These are phyloP conservation scores for Geotrichum fermentans DNA, from an alignment of 1,139 yeast genomes.

Conservation along the genomic window DNA sequence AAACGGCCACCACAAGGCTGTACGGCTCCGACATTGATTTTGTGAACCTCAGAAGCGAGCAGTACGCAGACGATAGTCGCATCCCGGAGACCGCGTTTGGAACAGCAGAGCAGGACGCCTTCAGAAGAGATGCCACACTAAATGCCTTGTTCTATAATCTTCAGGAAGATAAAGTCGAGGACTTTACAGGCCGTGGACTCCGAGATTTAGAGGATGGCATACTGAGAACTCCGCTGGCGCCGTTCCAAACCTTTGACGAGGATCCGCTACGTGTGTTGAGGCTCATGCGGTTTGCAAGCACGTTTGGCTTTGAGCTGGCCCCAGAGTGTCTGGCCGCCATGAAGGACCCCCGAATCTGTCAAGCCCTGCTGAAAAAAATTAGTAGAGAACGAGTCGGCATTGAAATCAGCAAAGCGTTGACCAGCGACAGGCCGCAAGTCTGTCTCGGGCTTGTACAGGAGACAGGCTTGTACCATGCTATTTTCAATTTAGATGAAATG, in stretches of 20 bases:
- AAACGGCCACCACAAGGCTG: conserved; percentile 87
- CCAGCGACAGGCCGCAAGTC: conserved; percentile 54
- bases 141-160: conserved; percentile 85
- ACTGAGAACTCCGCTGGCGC: conserved; percentile 81
- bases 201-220: conserved; percentile 65
- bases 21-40: conserved; percentile 83
- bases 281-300: conserved; percentile 76
- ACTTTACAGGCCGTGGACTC: conserved; percentile 71
- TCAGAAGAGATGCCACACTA: conserved; percentile 89
- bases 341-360: conserved; percentile 55
- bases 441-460: conserved; percentile 59
- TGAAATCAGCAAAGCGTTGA: conserved; percentile 71
- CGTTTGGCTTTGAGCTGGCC: conserved; percentile 66
- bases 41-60: conserved; percentile 84
- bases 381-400: conserved; percentile 88
- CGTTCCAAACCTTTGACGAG: conserved; percentile 78
- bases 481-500: conserved; percentile 56
- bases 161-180: conserved; percentile 65
- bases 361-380: conserved; percentile 63
- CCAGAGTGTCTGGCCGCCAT: conserved; percentile 58
- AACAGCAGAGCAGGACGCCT: conserved; percentile 86
- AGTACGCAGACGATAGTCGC: conserved; percentile 73
- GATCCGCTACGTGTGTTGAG: conserved; percentile 90
- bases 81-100: conserved; percentile 71
- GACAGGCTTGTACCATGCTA: conserved; percentile 52